Evolutionary conservation across 1,284 basidiomycete genomes (phyloP), one percentile per base, ranked within the genome.

Genomic region (Moesziomyces aphidis): DNA sequence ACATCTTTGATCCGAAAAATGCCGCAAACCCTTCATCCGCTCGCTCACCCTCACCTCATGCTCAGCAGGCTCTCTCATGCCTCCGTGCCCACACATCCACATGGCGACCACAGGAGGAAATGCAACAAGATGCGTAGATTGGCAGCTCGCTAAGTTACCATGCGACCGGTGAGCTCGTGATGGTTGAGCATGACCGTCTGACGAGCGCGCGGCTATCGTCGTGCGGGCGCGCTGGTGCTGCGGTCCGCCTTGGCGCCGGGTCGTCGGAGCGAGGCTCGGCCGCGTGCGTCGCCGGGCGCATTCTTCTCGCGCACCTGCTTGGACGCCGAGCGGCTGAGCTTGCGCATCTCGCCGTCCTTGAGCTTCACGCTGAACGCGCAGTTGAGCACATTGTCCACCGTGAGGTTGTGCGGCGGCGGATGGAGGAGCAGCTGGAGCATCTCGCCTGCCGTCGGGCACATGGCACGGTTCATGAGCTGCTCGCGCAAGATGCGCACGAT

Each of bases 321-420:
- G 54, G 70, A 75, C 21, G 80, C 80, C 5, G 75, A 76, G 23
- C 80, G 55, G 54, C 65, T 70, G 76, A 91, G 89, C 82, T 93
- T 93, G 28, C 89, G 88, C 31, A 94, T 78, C 69, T 93, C 92
- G 62, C 93, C 92, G 73, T 94, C 93, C 81, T 91, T 93, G 59
- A 94, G 85, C 84, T 91, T 93, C 76, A 91, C 87, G 5, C 88
- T 87, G 22, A 89, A 86, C 0, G 89, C 89, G 9, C 90, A 87
- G 19, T 89, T 86, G 39, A 94, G 85, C 71, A 94, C 88, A 1
- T 88, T 87, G 24, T 85, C 83, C 19, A 80, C 79, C 34, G 82
- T 76, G 71, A 85, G 39, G 61, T 71, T 59, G 28, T 61, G 60
- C 26, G 67, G 62, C 68, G 89, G 2, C 89, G 91, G 39, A 85